Evolutionary conservation across 2,329 filamentous ascomycete genomes (phyloP), one percentile per base, ranked within the genome.

Genomic region (Colletotrichum tropicicola): DNA sequence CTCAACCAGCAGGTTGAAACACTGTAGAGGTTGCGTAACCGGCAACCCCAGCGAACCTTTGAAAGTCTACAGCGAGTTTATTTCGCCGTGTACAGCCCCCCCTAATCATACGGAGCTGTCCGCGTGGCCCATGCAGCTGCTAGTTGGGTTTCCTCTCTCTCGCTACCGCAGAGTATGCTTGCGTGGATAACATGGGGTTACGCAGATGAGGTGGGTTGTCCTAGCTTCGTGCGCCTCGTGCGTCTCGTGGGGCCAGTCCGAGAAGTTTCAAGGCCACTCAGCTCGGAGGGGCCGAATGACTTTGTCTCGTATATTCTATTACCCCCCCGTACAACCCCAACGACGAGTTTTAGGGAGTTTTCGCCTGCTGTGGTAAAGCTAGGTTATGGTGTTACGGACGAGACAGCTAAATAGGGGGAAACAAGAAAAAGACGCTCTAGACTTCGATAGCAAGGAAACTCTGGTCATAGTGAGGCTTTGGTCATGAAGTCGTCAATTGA

Each of bases 401-500:
- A 12, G 7, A 8, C 28, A 12, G 28, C 28, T 5, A 12, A 12
- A 8, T 30, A 12, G 7, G 7, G 4, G 32, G 10, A 35, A 13
- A 32, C 30, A 32, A 8, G 30, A 12, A 15, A 35, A 6, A n/a
- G 32, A 6, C 5, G 32, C 32, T 13, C 13, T 35, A 15, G 9
- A 35, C n/a, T 35, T 2, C 9, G n/a, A n/a, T 35, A 35, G 6
- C 32, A 35, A 12, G 12, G 6, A 35, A 35, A n/a, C n/a, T n/a
- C n/a, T n/a, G n/a, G n/a, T n/a, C n/a, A n/a, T n/a, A 17, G 17
- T 23, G 19, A 21, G 39, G 39, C n/a, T 27, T 27, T 43, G 53
- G 37, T 44, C 47, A 44, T 51, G 44, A 37, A 45, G 45, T 48
- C 53, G 54, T 57, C 54, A 48, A 51, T 49, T 51, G 19, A 37